Percentiles rank a stretch among this genome's conserved stretches.
Conservation (phyloP, 805 yeast genomes). For the Metschnikowia kunwiensis region DNA sequence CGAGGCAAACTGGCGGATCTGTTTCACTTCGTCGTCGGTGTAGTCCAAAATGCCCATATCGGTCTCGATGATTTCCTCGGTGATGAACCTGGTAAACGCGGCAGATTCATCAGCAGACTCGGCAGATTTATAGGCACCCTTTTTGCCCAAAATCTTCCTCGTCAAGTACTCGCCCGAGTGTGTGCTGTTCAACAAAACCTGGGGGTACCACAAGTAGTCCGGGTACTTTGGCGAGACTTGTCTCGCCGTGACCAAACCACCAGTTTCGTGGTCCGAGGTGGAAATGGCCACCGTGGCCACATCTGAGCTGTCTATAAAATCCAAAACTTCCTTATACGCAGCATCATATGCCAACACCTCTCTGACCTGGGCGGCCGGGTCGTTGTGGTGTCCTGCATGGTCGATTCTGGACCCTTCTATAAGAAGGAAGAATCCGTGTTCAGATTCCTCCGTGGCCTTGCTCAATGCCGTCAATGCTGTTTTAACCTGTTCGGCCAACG, state of each 20-base stretch:
- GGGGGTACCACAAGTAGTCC: conserved; percentile 85
- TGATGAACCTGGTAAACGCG: conserved; percentile 26
- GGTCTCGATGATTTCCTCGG: conserved; percentile 51
- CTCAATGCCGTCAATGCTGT: conserved; percentile 70
- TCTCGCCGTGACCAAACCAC: conserved; percentile 86
- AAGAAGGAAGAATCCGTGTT: conserved; percentile 79
- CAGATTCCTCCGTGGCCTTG: conserved; percentile 66
- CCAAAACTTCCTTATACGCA: conserved; percentile 70
- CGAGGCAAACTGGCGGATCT: conserved; percentile 17
- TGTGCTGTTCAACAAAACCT: conserved; percentile 61
- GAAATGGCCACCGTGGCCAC: conserved; percentile 76
- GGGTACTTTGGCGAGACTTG: conserved; percentile 69
- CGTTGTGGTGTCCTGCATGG: conserved; percentile 93
- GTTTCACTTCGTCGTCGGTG: conserved; percentile 46
- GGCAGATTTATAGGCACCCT: conserved; percentile 20
- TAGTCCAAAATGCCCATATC: conserved; percentile 66
- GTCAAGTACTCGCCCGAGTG: conserved; percentile 76
- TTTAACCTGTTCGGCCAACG: conserved; percentile 72
- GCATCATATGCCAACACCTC: conserved; percentile 86
- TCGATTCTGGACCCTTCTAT: conserved; percentile 93
- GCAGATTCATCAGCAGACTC: conserved; percentile 24
- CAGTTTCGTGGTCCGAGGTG: conserved; percentile 95
- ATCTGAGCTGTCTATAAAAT: conserved; percentile 64
- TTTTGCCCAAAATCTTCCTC: conserved; percentile 37
- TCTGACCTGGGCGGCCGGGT: conserved; percentile 90